These are phyloP conservation scores for Neoboletus magnificus DNA, from an alignment of 768 basidiomycete genomes.

Conservation along the genomic window DNA sequence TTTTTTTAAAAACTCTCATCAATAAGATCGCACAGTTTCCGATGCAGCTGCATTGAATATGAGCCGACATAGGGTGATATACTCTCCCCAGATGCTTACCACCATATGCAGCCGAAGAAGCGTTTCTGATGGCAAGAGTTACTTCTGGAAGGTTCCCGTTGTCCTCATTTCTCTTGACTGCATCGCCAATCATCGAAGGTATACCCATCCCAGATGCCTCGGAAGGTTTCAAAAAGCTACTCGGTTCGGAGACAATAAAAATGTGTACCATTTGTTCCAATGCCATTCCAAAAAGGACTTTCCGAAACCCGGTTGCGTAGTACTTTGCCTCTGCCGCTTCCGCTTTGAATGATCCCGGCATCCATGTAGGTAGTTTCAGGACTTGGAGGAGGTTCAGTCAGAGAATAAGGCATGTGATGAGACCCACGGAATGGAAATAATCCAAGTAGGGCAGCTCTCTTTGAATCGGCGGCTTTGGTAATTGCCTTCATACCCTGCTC, in stretches of 20 bases:
- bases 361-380: slow-evolving; percentile 23
- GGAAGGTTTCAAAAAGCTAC: not conserved
- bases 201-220: slow-evolving; percentile 16
- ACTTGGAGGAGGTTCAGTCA: slow-evolving; percentile 13
- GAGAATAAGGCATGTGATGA: not conserved
- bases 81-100: slow-evolving; percentile 7
- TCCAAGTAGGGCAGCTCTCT: slow-evolving; percentile 19
- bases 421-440: slow-evolving; percentile 29
- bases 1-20: not conserved
- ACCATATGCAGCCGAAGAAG: slow-evolving; percentile 23
- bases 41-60: slow-evolving; percentile 18
- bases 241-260: not conserved
- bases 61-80: not conserved
- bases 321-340: slow-evolving; percentile 15
- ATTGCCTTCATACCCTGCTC: slow-evolving; percentile 17
- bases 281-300: slow-evolving; percentile 22
- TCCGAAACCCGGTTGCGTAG: slow-evolving; percentile 18
- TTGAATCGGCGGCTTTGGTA: slow-evolving; percentile 14
- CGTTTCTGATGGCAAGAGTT: slow-evolving; percentile 17
- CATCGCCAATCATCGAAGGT: slow-evolving; percentile 22
- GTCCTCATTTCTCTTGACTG: slow-evolving; percentile 18
- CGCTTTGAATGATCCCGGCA: slow-evolving; percentile 23
- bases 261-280: slow-evolving; percentile 20
- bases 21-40: slow-evolving; percentile 23
- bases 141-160: slow-evolving; percentile 20